Evolutionary conservation across 768 basidiomycete species (phyloP).

Genomic region (Pisolithus tinctorius): DNA sequence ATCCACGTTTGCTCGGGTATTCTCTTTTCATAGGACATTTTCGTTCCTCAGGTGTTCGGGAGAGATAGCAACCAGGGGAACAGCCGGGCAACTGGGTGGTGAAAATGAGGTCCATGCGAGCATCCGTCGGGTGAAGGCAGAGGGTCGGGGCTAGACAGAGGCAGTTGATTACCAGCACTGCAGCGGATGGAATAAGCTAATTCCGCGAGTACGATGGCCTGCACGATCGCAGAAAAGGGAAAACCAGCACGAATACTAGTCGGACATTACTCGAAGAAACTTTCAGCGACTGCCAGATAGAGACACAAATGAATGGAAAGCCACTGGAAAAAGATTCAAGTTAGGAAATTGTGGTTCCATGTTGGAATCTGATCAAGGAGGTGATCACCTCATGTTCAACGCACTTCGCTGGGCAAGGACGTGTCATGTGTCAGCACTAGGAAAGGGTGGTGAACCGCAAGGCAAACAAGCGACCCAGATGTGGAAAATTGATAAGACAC

Average conservation of each 20-base stretch:
- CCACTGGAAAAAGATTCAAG: conserved; percentile 15
- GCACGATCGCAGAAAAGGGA: conserved; percentile 2
- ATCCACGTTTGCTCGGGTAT: not conserved
- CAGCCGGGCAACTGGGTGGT: conserved; percentile 16
- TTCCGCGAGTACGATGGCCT: not conserved
- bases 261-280: conserved; percentile 24
- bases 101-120: conserved; percentile 4
- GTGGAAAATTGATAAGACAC: conserved; percentile 1
- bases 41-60: not conserved
- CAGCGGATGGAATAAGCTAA: conserved; percentile 10
- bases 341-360: conserved; percentile 19
- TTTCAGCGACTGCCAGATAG: conserved; percentile 20
- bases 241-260: conserved; percentile 14
- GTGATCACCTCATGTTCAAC: conserved; percentile 25
- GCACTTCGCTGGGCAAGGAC: conserved; percentile 18
- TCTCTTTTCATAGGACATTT: not conserved
- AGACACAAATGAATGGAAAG: conserved; percentile 23
- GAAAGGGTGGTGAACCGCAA: conserved; percentile 20
- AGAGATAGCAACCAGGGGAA: conserved; percentile 9
- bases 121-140: conserved; percentile 10
- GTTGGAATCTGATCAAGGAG: conserved; percentile 20
- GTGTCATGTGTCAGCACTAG: conserved; percentile 22
- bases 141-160: conserved; percentile 9
- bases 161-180: conserved; percentile 6
- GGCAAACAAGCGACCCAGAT: conserved; percentile 21